phyloP scores from a whole-genome alignment of 805 yeast species.

The Cyberlindnera maclurae region DNA sequence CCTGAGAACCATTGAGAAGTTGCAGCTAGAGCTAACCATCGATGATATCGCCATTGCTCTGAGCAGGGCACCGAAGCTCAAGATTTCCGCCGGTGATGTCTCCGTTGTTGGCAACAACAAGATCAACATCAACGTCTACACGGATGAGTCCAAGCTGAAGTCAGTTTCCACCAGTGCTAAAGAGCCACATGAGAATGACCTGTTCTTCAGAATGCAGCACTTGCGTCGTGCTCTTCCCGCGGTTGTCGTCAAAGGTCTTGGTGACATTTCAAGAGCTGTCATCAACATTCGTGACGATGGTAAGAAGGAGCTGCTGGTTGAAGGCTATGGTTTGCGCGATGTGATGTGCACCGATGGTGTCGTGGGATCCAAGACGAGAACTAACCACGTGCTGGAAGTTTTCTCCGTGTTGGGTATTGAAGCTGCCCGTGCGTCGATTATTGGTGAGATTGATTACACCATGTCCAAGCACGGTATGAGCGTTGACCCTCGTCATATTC shows the following conservation, averaged over 20 bases:
- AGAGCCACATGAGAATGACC: constrained; percentile 35
- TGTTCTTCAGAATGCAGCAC: constrained; percentile 85
- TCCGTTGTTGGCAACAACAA: constrained; percentile 56
- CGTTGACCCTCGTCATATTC: constrained; percentile 99
- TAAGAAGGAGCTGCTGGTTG: constrained; percentile 86
- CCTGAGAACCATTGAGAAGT: constrained; percentile 72
- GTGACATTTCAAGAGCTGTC: constrained; percentile 91
- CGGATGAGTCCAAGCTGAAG: constrained; percentile 35
- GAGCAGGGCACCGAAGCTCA: constrained; percentile 79
- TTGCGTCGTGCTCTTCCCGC: constrained; percentile 78
- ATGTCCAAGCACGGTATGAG: constrained; percentile 99
- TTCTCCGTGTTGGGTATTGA: constrained; percentile 90
- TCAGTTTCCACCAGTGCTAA: constrained; percentile 36
- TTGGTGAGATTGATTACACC: constrained; percentile 91
- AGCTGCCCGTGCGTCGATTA: constrained; percentile 92
- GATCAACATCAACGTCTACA: constrained; percentile 54
- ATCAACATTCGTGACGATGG: constrained; percentile 85
- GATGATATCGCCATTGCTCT: constrained; percentile 85
- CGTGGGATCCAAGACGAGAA: constrained; percentile 74
- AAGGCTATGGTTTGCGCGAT: constrained; percentile 93
- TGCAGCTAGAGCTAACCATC: constrained; percentile 82
- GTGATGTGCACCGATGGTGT: constrained; percentile 99
- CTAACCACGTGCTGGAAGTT: constrained; percentile 91
- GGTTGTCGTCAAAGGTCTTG: constrained; percentile 87
- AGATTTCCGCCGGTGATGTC: constrained; percentile 69